phyloP scores from a whole-genome alignment of 805 yeast genomes.

The Kockiozyma suomiensis region DNA sequence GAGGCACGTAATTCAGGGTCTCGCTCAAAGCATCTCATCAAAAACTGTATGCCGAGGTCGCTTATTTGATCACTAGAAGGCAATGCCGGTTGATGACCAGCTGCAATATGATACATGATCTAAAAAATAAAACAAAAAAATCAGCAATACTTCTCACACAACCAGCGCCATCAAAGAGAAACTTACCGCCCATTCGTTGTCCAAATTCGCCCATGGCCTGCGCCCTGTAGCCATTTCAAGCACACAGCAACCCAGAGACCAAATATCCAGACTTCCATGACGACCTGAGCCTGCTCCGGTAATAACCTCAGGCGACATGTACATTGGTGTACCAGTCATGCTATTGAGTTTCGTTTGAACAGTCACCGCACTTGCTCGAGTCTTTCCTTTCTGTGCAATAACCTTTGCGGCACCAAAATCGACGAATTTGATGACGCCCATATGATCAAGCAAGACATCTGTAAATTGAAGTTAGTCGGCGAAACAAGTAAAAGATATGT shows the following conservation, averaged over 20 bases:
- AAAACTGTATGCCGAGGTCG: conserved; percentile 67
- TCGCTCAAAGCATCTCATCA: conserved; percentile 74
- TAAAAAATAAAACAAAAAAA: neutral
- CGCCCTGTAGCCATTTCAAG: conserved; percentile 96
- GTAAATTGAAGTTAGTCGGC: neutral
- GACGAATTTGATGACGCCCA: conserved; percentile 91
- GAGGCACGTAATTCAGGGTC: conserved; percentile 79
- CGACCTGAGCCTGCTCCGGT: conserved; percentile 68
- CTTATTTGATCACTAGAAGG: conserved; percentile 81
- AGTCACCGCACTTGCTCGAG: conserved; percentile 42
- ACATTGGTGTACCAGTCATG: conserved; percentile 96
- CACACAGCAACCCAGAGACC: conserved; percentile 97
- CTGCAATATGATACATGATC: conserved; percentile 96
- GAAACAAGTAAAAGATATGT: no score
- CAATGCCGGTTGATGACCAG: conserved; percentile 85
- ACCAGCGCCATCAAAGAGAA: neutral
- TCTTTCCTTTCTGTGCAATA: conserved; percentile 46
- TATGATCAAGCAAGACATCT: conserved; percentile 83
- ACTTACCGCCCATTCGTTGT: conserved; percentile 84
- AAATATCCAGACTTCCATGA: conserved; percentile 77
- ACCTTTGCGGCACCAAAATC: conserved; percentile 98
- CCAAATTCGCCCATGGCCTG: conserved; percentile 94
- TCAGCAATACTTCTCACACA: neutral
- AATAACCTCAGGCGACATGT: conserved; percentile 97
- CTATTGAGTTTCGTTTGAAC: conserved; percentile 46